Conservation (phyloP, 176 grass and related monocot species). For the Triticum turgidum region DNA sequence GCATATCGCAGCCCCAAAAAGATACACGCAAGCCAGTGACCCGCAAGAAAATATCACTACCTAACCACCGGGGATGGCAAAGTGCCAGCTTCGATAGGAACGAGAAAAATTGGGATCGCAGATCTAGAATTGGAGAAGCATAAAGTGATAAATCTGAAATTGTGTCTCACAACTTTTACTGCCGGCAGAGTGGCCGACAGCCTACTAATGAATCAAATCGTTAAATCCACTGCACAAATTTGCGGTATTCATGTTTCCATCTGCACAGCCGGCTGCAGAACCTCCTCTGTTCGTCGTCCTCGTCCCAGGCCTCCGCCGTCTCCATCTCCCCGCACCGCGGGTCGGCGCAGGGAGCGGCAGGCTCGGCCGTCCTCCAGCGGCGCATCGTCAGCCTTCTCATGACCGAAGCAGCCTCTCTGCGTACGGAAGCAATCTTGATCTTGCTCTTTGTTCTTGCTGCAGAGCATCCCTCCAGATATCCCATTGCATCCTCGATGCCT, state of each 20-base stretch:
- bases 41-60: not conserved
- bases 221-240: slow-evolving; percentile 33
- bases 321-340: slow-evolving; percentile 27
- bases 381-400: slow-evolving; percentile 30
- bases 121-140: not conserved
- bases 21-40: not conserved
- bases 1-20: too few relatives aligned
- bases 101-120: not conserved
- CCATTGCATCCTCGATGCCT: not conserved
- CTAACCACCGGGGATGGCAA: not conserved
- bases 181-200: not conserved
- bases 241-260: slow-evolving; percentile 39
- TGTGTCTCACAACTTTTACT: not conserved
- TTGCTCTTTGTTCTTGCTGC: not conserved
- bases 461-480: not conserved
- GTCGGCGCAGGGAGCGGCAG: not conserved
- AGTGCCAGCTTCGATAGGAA: not conserved
- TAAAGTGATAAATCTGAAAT: not conserved
- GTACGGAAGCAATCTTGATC: not conserved
- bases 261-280: slow-evolving; percentile 43
- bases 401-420: slow-evolving; percentile 30
- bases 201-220: not conserved
- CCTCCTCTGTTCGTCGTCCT: slow-evolving; percentile 26
- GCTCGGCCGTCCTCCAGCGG: slow-evolving; percentile 23
- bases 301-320: slow-evolving; percentile 19